phyloP scores from a whole-genome alignment of 2,329 filamentous ascomycete genomes.

The Botrytis fragariae region DNA sequence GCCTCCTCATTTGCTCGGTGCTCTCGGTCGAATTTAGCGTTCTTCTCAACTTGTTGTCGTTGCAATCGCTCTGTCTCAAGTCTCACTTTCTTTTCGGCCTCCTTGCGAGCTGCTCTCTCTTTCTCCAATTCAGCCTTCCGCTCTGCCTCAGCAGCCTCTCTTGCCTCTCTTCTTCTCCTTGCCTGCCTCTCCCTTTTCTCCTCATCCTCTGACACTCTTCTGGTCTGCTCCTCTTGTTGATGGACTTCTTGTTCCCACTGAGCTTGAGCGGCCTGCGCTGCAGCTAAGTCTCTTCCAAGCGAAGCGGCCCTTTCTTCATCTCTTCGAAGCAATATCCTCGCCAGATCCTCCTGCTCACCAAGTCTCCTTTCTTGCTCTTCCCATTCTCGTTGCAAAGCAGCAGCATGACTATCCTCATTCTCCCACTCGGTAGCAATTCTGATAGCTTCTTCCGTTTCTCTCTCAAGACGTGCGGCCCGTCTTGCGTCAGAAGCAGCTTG shows the following conservation, averaged over 20 bases:
- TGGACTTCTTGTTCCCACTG: slow-evolving; percentile 14
- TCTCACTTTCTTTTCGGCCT: slow-evolving; percentile 7
- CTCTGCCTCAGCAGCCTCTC: neutral
- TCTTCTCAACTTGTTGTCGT: neutral
- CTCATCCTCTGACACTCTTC: neutral
- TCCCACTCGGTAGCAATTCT: slow-evolving; percentile 20
- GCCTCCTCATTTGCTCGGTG: neutral
- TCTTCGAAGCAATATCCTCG: neutral
- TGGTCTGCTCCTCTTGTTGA: slow-evolving; percentile 1
- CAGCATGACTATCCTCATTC: slow-evolving; percentile 9
- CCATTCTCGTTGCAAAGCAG: slow-evolving; percentile 4
- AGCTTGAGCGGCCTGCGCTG: slow-evolving; percentile 18
- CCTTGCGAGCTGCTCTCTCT: neutral
- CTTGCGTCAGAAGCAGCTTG: neutral
- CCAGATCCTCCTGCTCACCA: slow-evolving; percentile 9
- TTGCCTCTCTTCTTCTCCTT: neutral
- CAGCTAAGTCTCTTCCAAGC: slow-evolving; percentile 10
- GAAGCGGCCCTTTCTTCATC: slow-evolving; percentile 6
- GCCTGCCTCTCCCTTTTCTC: neutral
- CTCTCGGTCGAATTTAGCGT: slow-evolving; percentile 2
- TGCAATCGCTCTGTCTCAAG: slow-evolving; percentile 9
- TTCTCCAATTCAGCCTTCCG: slow-evolving; percentile 4
- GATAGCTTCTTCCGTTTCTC: slow-evolving; percentile 14
- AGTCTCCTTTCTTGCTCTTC: slow-evolving; percentile 14
- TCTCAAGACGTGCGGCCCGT: slow-evolving; percentile 3